These are phyloP conservation scores for Curvularia lunata DNA, from an alignment of 2,329 filamentous ascomycete genomes.

Conservation along the genomic window DNA sequence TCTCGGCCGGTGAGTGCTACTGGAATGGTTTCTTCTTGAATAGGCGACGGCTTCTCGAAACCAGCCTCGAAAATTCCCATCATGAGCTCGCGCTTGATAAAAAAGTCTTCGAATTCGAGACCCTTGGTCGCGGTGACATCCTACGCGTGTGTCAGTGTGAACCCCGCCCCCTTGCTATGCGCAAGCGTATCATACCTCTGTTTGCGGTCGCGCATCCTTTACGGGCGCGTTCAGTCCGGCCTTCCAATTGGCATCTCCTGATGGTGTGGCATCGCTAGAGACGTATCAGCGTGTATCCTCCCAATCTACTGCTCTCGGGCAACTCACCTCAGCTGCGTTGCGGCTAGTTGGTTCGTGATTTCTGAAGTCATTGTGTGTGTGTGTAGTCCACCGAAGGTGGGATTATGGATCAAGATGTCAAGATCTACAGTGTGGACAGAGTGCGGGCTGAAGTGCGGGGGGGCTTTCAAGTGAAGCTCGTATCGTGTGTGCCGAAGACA, in stretches of 20 bases:
- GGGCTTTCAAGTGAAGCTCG: slow-evolving; percentile 22
- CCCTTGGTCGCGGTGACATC: slow-evolving; percentile 99
- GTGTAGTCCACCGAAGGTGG: slow-evolving; percentile 35
- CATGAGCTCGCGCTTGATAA: slow-evolving; percentile 90
- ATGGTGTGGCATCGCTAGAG: slow-evolving; percentile 54
- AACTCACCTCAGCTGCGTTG: slow-evolving; percentile 58
- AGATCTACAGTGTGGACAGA: slow-evolving; percentile 17
- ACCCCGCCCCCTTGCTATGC: neutral
- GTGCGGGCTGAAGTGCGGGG: slow-evolving; percentile 31
- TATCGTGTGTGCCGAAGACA: slow-evolving; percentile 15
- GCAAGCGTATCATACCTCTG: slow-evolving; percentile 65
- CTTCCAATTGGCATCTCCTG: slow-evolving; percentile 72
- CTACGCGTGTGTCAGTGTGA: slow-evolving; percentile 54
- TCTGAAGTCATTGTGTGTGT: slow-evolving; percentile 55
- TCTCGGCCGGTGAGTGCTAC: slow-evolving; percentile 94
- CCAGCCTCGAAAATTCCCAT: slow-evolving; percentile 99
- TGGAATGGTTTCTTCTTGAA: slow-evolving; percentile 98
- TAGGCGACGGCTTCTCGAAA: slow-evolving; percentile 97
- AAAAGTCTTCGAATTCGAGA: slow-evolving; percentile 96
- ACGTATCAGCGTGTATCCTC: slow-evolving; percentile 19
- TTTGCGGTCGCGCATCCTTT: slow-evolving; percentile 80
- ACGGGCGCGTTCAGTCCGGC: slow-evolving; percentile 72
- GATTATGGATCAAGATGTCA: slow-evolving; percentile 23
- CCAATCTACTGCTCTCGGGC: slow-evolving; percentile 4
- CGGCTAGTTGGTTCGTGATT: slow-evolving; percentile 63